Evolutionary conservation across 805 yeast genomes (phyloP).

Genomic region (Candida glaebosa): DNA sequence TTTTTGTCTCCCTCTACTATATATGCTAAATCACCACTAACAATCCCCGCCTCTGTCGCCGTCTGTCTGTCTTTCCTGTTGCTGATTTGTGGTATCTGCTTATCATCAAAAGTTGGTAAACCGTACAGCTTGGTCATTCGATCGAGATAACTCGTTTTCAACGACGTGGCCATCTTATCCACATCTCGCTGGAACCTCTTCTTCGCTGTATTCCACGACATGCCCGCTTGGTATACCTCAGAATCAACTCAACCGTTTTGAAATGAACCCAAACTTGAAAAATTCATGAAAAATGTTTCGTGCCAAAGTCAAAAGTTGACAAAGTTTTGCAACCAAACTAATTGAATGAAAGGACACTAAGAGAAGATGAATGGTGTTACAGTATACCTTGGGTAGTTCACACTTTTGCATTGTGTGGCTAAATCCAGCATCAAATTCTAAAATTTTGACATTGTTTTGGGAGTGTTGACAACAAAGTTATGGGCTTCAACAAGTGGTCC

Average conservation of each 20-base stretch:
- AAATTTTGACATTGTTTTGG: too few species aligned
- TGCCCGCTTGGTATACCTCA: not conserved
- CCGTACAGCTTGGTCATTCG: conserved; percentile 20
- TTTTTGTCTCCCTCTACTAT: conserved; percentile 64
- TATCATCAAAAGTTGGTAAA: conserved; percentile 34
- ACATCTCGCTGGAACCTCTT: conserved; percentile 36
- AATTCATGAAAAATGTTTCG: conserved; percentile 1
- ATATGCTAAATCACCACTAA: conserved; percentile 76
- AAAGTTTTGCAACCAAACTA: not conserved
- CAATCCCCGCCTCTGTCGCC: conserved; percentile 52
- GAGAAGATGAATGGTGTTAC: not conserved
- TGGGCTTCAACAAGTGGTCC: not conserved
- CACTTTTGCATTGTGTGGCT: too few species aligned
- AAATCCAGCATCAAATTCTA: too few species aligned
- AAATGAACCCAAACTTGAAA: not conserved
- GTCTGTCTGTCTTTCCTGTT: conserved; percentile 34
- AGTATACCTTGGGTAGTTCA: too few species aligned
- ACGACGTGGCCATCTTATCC: conserved; percentile 27
- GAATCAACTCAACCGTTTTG: not conserved
- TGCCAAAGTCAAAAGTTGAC: not conserved
- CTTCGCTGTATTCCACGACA: conserved; percentile 16
- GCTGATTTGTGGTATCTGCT: conserved; percentile 11
- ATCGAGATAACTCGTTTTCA: conserved; percentile 22
- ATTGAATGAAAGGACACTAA: not conserved
- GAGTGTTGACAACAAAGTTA: too few species aligned